Evolutionary conservation across 1,284 basidiomycete genomes (phyloP).

Genomic region (Ceratobasidium sp.): DNA sequence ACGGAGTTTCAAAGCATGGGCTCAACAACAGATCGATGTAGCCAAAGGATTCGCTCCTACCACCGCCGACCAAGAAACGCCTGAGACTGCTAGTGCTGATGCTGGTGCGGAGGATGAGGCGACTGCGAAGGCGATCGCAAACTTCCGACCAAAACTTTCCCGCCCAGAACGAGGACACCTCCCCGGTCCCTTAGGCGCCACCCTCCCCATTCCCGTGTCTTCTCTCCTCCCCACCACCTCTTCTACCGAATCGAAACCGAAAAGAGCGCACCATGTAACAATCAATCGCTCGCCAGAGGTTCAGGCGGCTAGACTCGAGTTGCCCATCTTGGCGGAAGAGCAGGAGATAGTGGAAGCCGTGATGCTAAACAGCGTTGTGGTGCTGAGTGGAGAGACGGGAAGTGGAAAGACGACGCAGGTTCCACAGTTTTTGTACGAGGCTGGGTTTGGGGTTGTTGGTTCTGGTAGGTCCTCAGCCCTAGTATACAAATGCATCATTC

Average conservation of each 20-base stretch:
- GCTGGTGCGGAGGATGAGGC: conserved; percentile 21
- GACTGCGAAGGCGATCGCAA: conserved; percentile 40
- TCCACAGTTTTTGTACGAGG: conserved; percentile 92
- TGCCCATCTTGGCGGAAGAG: conserved; percentile 95
- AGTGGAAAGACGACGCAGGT: conserved; percentile 99
- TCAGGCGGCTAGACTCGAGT: conserved; percentile 77
- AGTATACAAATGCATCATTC: too few species aligned
- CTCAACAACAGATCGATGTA: conserved; percentile 73
- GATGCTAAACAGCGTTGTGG: conserved; percentile 80
- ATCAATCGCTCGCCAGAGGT: conserved; percentile 79
- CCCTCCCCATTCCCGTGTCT: conserved; percentile 51
- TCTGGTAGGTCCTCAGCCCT: conserved; percentile 72
- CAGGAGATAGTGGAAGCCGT: conserved; percentile 95
- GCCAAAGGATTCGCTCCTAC: conserved; percentile 64
- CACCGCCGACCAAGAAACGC: conserved; percentile 44
- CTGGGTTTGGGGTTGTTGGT: conserved; percentile 87
- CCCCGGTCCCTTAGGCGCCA: conserved; percentile 53
- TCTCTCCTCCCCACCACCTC: conserved; percentile 50
- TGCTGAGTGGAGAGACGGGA: conserved; percentile 88
- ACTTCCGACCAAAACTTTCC: conserved; percentile 46
- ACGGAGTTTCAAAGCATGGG: conserved; percentile 85
- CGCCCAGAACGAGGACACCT: conserved; percentile 46
- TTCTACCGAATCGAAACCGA: conserved; percentile 47
- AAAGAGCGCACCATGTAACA: conserved; percentile 56
- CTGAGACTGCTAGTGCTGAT: neutral